Conservation (phyloP, 768 basidiomycete species). For the Lactarius pseudohatsudake region DNA sequence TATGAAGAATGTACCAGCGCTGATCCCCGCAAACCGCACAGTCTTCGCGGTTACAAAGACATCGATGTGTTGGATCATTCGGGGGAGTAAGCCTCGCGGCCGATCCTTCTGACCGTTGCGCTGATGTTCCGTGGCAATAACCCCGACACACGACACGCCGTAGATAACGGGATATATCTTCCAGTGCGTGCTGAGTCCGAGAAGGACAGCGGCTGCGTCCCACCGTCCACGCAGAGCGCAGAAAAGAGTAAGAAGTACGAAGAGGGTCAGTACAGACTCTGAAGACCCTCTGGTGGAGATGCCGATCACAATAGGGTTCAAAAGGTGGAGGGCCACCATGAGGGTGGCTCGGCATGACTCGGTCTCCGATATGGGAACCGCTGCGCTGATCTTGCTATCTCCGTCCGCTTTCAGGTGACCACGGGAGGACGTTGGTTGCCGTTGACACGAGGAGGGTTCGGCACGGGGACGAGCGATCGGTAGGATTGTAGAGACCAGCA, state of each 20-base stretch:
- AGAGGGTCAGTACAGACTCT: constrained; percentile 78
- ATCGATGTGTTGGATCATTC: constrained; percentile 29
- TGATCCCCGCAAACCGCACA: constrained; percentile 66
- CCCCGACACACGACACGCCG: constrained; percentile 70
- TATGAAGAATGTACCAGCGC: constrained; percentile 62
- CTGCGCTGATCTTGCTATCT: not conserved
- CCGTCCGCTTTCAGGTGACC: constrained; percentile 7
- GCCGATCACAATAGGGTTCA: constrained; percentile 93
- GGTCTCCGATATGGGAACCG: constrained; percentile 13
- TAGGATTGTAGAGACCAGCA: constrained; percentile 54
- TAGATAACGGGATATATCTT: constrained; percentile 97
- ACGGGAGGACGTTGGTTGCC: not conserved
- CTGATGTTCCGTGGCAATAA: constrained; percentile 38
- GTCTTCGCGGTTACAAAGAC: constrained; percentile 50
- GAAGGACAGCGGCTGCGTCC: constrained; percentile 63
- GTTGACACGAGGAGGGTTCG: not conserved
- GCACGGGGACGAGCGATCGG: constrained; percentile 31
- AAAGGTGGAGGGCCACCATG: constrained; percentile 72
- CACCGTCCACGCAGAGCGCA: constrained; percentile 57
- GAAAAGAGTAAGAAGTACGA: constrained; percentile 73
- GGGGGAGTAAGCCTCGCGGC: constrained; percentile 8
- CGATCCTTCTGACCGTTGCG: not conserved
- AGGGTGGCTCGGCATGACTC: constrained; percentile 44
- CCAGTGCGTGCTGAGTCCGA: constrained; percentile 90
- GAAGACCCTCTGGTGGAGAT: constrained; percentile 98